Percentiles rank a stretch among this genome's conserved stretches.
These are phyloP conservation scores for Hanseniaspora lachancei DNA, from an alignment of 805 yeast species.

Conservation along the genomic window DNA sequence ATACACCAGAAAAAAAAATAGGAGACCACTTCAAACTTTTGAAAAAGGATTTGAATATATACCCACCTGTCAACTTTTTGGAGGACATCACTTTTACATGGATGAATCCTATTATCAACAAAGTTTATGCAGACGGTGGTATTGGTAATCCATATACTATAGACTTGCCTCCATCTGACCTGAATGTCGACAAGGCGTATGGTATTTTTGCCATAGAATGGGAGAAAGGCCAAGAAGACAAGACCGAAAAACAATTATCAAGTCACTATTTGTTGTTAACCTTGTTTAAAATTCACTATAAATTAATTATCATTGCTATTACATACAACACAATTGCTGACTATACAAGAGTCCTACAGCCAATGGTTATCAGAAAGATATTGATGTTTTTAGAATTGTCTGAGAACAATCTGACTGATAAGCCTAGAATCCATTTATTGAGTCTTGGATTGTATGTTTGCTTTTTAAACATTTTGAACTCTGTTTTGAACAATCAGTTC, in stretches of 20 bases:
- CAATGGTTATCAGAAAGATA: slow-evolving; percentile 40
- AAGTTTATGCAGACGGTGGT: slow-evolving; percentile 30
- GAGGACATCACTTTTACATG: slow-evolving; percentile 34
- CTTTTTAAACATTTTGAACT: slow-evolving; percentile 43
- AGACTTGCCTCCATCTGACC: slow-evolving; percentile 31
- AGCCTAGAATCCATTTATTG: slow-evolving; percentile 47
- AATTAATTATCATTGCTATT: slow-evolving; percentile 26
- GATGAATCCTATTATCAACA: slow-evolving; percentile 35
- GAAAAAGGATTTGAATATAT: slow-evolving; percentile 18
- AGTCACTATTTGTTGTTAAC: slow-evolving; percentile 26
- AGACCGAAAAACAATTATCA: slow-evolving; percentile 16
- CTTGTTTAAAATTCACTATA: slow-evolving; percentile 29
- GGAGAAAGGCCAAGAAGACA: slow-evolving; percentile 24
- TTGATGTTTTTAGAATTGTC: slow-evolving; percentile 32
- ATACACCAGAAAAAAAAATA: slow-evolving; percentile 32
- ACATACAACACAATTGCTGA: slow-evolving; percentile 31
- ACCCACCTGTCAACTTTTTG: slow-evolving; percentile 22
- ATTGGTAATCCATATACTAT: slow-evolving; percentile 31
- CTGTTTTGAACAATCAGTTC: slow-evolving; percentile 59
- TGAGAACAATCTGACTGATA: slow-evolving; percentile 20
- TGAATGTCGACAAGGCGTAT: slow-evolving; percentile 27
- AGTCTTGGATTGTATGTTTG: slow-evolving; percentile 55
- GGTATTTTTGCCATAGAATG: slow-evolving; percentile 27
- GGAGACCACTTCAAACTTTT: slow-evolving; percentile 25
- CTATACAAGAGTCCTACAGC: slow-evolving; percentile 35